Conservation (phyloP, 352 stramenopile genomes). For the Pythium graminicola region DNA sequence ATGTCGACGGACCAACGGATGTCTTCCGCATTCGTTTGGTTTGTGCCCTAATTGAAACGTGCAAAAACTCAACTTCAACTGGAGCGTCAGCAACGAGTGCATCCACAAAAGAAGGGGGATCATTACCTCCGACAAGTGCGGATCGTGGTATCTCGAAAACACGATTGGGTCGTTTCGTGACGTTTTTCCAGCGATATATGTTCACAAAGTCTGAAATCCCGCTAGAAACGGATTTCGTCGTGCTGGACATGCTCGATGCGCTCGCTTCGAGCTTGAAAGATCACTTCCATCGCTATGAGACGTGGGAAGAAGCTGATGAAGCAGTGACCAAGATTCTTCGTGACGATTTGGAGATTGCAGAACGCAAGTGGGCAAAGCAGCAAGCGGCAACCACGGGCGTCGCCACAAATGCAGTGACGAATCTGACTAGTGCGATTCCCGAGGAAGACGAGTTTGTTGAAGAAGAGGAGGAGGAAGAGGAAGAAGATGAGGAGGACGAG, state of each 20-base stretch:
- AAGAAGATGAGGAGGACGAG: slow-evolving; percentile 64
- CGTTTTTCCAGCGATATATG: slow-evolving; percentile 95
- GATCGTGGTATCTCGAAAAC: slow-evolving; percentile 80
- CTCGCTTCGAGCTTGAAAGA: slow-evolving; percentile 52
- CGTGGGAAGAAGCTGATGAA: slow-evolving; percentile 70
- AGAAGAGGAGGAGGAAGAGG: slow-evolving; percentile 50
- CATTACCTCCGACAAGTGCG: slow-evolving; percentile 19
- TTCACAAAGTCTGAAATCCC: slow-evolving; percentile 94
- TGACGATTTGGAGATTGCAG: slow-evolving; percentile 59
- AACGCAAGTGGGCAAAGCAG: slow-evolving; percentile 59
- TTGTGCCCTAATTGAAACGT: slow-evolving; percentile 90
- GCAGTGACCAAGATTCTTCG: slow-evolving; percentile 49
- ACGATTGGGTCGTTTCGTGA: slow-evolving; percentile 86
- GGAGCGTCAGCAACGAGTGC: neutral
- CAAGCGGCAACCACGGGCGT: slow-evolving; percentile 26
- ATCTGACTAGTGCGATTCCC: slow-evolving; percentile 16
- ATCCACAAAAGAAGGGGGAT: neutral
- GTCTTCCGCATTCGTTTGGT: slow-evolving; percentile 93
- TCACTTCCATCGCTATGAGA: slow-evolving; percentile 59
- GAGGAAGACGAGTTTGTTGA: slow-evolving; percentile 32
- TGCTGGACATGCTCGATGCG: slow-evolving; percentile 78
- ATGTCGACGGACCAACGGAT: slow-evolving; percentile 87
- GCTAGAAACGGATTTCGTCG: slow-evolving; percentile 91
- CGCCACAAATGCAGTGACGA: slow-evolving; percentile 24
- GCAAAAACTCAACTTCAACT: slow-evolving; percentile 30